phyloP scores from a whole-genome alignment of 2,329 filamentous ascomycete species.

The Ceratocystis lukuohia region DNA sequence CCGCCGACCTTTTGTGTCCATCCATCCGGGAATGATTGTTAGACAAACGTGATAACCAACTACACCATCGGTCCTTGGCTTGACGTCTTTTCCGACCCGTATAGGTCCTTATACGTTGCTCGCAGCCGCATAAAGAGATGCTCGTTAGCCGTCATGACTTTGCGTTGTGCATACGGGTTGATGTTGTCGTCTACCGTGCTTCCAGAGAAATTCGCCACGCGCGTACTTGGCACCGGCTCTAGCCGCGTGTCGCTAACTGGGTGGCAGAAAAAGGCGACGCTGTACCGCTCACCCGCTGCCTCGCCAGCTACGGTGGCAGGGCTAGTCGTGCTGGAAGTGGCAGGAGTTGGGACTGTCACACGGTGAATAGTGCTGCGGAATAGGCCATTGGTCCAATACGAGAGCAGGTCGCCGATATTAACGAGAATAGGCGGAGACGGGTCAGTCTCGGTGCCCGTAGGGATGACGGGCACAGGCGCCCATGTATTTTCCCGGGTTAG shows the following conservation, averaged over 20 bases:
- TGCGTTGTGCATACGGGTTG: constrained; percentile 39
- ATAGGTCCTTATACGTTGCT: constrained; percentile 45
- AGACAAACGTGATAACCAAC: constrained; percentile 9
- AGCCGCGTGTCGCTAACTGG: constrained; percentile 41
- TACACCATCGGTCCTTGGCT: constrained; percentile 4
- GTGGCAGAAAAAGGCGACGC: constrained; percentile 57
- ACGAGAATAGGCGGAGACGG: constrained; percentile 63
- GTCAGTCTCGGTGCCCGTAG: constrained; percentile 44
- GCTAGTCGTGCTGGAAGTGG: neutral
- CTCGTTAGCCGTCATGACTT: constrained; percentile 49
- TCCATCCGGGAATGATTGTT: neutral
- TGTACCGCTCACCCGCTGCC: constrained; percentile 43
- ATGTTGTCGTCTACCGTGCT: constrained; percentile 26
- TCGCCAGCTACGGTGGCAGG: constrained; percentile 12
- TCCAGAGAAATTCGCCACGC: constrained; percentile 34
- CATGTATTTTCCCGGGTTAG: constrained; percentile 42
- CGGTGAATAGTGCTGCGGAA: constrained; percentile 80
- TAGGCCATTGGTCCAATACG: constrained; percentile 83
- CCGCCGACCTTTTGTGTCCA: constrained; percentile 6
- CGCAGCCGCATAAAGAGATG: constrained; percentile 48
- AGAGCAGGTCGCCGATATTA: constrained; percentile 56
- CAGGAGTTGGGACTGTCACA: constrained; percentile 51
- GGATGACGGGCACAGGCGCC: constrained; percentile 55
- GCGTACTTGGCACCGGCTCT: constrained; percentile 46
- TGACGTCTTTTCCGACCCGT: constrained; percentile 29